phyloP scores from a whole-genome alignment of 495 filamentous ascomycete species.

The Penicillium pulvis region DNA sequence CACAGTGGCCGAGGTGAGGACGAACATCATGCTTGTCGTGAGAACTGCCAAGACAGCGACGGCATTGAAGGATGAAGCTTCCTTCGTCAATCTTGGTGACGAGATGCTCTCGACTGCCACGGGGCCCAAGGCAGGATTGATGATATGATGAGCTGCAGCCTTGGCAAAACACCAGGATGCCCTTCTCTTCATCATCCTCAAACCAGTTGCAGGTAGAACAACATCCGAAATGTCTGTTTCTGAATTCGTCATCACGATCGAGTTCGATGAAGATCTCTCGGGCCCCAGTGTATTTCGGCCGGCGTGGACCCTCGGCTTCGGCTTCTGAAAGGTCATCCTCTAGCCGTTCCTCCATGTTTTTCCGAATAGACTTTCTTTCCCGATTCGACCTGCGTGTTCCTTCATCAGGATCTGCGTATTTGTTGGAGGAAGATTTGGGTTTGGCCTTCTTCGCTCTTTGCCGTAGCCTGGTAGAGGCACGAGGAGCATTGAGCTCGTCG shows the following conservation, averaged over 20 bases:
- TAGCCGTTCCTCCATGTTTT: constrained; percentile 65
- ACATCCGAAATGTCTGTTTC: constrained; percentile 60
- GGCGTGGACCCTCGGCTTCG: constrained; percentile 47
- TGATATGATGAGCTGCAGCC: constrained; percentile 86
- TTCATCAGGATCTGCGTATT: constrained; percentile 4
- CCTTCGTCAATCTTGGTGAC: constrained; percentile 84
- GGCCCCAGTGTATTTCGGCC: constrained; percentile 54
- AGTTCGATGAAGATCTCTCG: constrained; percentile 68
- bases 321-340: constrained; percentile 69
- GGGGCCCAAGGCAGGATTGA: constrained; percentile 74
- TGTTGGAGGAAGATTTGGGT: constrained; percentile 10
- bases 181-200: constrained; percentile 57
- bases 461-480: background rate
- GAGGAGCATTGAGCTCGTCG: constrained; percentile 10
- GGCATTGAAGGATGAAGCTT: constrained; percentile 87
- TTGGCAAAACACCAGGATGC: constrained; percentile 78
- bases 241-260: constrained; percentile 60
- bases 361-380: constrained; percentile 30
- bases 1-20: constrained; percentile 71
- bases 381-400: constrained; percentile 28
- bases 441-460: background rate
- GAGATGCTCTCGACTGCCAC: constrained; percentile 76
- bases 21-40: constrained; percentile 65
- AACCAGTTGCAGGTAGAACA: constrained; percentile 72
- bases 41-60: constrained; percentile 70